These are phyloP conservation scores for Kalanchoe fedtschenkoi DNA, from an alignment of 164 flowering plant species.

Conservation along the genomic window DNA sequence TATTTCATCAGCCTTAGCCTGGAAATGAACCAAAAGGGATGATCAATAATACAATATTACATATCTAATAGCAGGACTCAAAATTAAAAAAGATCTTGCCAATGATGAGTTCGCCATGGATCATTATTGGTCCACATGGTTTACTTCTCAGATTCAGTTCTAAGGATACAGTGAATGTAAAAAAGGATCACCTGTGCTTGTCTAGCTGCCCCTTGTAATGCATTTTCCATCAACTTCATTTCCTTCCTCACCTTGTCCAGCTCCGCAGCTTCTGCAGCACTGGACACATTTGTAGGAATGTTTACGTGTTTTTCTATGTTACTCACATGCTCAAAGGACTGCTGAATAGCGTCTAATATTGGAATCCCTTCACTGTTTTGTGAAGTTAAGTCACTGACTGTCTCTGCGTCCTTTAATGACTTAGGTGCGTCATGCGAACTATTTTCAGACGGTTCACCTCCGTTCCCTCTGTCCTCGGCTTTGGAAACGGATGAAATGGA, in stretches of 20 bases:
- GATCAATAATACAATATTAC: neutral
- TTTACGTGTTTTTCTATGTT: constrained; percentile 25
- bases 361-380: constrained; percentile 21
- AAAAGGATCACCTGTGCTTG: constrained; percentile 79
- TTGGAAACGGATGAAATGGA: constrained; percentile 17
- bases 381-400: constrained; percentile 22
- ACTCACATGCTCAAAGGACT: constrained; percentile 18
- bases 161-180: neutral
- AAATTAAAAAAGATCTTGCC: neutral
- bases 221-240: constrained; percentile 95
- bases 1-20: constrained; percentile 97
- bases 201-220: constrained; percentile 95
- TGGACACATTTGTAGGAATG: constrained; percentile 29
- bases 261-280: constrained; percentile 37
- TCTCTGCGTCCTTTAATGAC: constrained; percentile 16
- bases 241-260: constrained; percentile 69
- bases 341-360: constrained; percentile 20
- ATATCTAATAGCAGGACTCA: neutral
- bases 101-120: neutral
- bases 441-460: constrained; percentile 14
- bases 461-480: constrained; percentile 20
- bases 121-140: neutral
- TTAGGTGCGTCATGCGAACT: constrained; percentile 12
- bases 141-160: neutral
- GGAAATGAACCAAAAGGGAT: neutral